Percentiles rank a stretch among this genome's conserved stretches.
Evolutionary conservation across 768 basidiomycete species (phyloP).

Genomic region (Asterophora lycoperdoides): DNA sequence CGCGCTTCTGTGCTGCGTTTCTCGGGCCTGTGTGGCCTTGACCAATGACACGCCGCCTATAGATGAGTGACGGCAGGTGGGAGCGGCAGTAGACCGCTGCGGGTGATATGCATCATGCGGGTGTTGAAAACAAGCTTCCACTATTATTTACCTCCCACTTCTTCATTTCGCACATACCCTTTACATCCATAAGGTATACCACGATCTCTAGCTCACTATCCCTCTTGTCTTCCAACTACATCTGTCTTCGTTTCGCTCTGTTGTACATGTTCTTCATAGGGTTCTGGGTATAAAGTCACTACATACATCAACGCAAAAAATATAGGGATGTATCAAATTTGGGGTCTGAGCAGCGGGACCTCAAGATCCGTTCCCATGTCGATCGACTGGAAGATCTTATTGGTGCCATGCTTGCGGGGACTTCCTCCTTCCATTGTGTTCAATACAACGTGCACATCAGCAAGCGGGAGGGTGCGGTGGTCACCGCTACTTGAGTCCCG

Average conservation of each 20-base stretch:
- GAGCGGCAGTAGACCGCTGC: not conserved
- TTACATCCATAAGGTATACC: not conserved
- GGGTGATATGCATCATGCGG: not conserved
- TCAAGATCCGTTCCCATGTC: slow-evolving; percentile 13
- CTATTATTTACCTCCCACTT: not conserved
- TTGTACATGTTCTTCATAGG: not conserved
- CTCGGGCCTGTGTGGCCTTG: not conserved
- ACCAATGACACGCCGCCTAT: not conserved
- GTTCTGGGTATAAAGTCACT: not conserved
- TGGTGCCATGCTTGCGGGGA: too few relatives aligned
- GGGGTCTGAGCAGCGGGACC: slow-evolving; percentile 17
- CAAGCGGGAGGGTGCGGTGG: slow-evolving; percentile 24
- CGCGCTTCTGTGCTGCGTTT: not conserved
- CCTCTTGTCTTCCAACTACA: not conserved
- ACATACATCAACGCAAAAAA: not conserved
- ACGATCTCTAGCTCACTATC: not conserved
- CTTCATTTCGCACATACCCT: slow-evolving; percentile 1
- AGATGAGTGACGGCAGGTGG: not conserved
- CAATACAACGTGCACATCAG: slow-evolving; percentile 4
- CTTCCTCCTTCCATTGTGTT: too few relatives aligned
- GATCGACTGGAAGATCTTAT: not conserved
- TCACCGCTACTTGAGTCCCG: slow-evolving; percentile 13
- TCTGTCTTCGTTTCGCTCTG: not conserved
- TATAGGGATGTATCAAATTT: not conserved
- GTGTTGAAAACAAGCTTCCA: not conserved